These are phyloP conservation scores for Rhizopogon rudus DNA, from an alignment of 768 basidiomycete species.

Conservation along the genomic window DNA sequence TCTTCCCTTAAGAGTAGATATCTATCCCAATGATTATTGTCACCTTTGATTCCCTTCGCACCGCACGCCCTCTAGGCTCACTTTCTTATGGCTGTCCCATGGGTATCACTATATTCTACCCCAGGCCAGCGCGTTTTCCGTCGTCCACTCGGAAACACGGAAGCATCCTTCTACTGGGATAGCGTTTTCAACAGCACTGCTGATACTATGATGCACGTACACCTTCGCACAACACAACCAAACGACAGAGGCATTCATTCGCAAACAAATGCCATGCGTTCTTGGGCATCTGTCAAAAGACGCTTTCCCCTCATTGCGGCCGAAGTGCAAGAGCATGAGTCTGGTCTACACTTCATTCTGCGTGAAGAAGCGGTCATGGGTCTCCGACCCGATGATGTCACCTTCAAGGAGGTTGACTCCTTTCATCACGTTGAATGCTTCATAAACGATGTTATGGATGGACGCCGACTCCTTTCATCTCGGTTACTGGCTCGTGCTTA, in stretches of 20 bases:
- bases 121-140: conserved; percentile 9
- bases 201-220: conserved; percentile 35
- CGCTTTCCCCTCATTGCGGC: conserved; percentile 47
- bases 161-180: conserved; percentile 36
- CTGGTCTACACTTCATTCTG: conserved; percentile 34
- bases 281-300: conserved; percentile 44
- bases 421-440: conserved; percentile 30
- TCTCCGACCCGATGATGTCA: conserved; percentile 32
- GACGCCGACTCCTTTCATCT: conserved; percentile 33
- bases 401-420: conserved; percentile 29
- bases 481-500: conserved; percentile 37
- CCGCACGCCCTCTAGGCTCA: neutral
- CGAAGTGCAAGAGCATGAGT: conserved; percentile 27
- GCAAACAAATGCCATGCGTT: conserved; percentile 28
- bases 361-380: conserved; percentile 28
- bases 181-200: conserved; percentile 36
- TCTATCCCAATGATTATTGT: too few relatives aligned
- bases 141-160: conserved; percentile 34
- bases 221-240: conserved; percentile 23
- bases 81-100: neutral
- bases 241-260: conserved; percentile 14
- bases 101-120: conserved; percentile 1
- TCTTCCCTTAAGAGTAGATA: neutral
- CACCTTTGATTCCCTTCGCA: neutral
- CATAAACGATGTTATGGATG: conserved; percentile 27